Evolutionary conservation across 192 early-diverging fungal species (phyloP), one percentile per base, ranked within the genome.

Genomic region (Backusella parvicylindrica): DNA sequence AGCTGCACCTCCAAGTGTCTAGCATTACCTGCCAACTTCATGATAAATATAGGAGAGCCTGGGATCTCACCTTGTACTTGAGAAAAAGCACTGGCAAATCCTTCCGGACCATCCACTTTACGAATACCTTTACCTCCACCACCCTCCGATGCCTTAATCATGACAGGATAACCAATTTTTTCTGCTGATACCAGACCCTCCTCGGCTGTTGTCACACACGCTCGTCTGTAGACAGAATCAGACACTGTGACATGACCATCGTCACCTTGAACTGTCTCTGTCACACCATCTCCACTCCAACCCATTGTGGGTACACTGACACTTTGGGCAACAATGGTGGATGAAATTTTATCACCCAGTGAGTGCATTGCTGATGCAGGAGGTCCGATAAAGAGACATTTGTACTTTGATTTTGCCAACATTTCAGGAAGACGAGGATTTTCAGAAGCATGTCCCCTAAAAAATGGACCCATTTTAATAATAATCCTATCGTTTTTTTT

Each of bases 71-170:
- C 91, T 78, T 91, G 86, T 38, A 96, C 95, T 84, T 99, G 97
- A 77, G 85, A 78, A 80, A 97, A 99, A 2, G 90, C 82, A 37
- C 88, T 86, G 11, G 82, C 79, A 84, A 99, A 99, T 56, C 88
- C 82, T 3, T 86, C 84, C 35, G 90, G 86, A 74, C 87, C 84
- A 26, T 94, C 88, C n/a, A 98, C 96, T 81, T 96, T 95, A 73
- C 97, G 94, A 80, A 99, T 99, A 76, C 97, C 97, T 86, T 99
- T 99, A 70, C 97, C 97, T 78, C 97, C 97, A 73, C 97, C 97
- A 75, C 97, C 97, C 84, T 99, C 97, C 11, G 95, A 97, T 35
- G 97, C 97, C 86, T 99, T 99, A 81, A 98, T 94, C 97, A 99
- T 99, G 80, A 99, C 89, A 13, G 97, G 97, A 81, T 92, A 99